A percentile compares a stretch with the other conserved stretches of the same genome.
Conservation (phyloP, 139 green algal species). For the Trebouxia sp. region DNA sequence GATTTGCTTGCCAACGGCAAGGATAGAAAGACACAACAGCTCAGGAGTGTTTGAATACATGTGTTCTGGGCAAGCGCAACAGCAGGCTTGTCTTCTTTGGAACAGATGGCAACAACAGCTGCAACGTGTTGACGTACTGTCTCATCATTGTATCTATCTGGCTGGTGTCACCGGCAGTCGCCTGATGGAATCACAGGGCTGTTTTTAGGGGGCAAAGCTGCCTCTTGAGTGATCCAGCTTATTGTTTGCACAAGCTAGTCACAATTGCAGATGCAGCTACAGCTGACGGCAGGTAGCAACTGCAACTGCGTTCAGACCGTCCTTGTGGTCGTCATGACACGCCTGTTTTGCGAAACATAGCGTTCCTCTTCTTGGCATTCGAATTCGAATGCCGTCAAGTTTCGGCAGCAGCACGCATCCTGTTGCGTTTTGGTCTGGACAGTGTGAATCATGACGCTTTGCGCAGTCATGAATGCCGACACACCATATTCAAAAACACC, state of each 20-base stretch:
- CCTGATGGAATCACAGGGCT: too few relatives aligned
- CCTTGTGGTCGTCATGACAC: constrained; percentile 26
- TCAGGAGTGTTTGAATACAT: too few relatives aligned
- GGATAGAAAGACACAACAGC: too few relatives aligned
- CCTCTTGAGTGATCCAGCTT: background rate
- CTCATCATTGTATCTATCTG: too few relatives aligned
- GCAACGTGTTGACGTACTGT: too few relatives aligned
- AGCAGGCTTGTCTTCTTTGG: too few relatives aligned
- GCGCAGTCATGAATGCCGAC: constrained; percentile 25
- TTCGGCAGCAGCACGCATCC: constrained; percentile 20
- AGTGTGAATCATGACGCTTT: constrained; percentile 22
- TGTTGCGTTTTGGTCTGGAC: constrained; percentile 13
- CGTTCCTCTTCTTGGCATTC: constrained; percentile 27
- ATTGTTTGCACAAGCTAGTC: background rate
- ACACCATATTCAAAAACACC: constrained; percentile 15
- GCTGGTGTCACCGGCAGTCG: too few relatives aligned
- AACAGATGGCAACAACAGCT: too few relatives aligned
- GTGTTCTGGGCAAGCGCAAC: too few relatives aligned
- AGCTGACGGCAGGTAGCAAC: constrained; percentile 23
- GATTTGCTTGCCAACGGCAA: too few relatives aligned
- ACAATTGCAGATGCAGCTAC: background rate
- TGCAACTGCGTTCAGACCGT: constrained; percentile 18
- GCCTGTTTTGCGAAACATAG: constrained; percentile 18
- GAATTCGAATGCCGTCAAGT: constrained; percentile 19
- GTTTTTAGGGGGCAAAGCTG: background rate